Percentiles rank a stretch among this genome's conserved stretches.
These are phyloP conservation scores for Puccinia polysora DNA, from an alignment of 1,284 basidiomycete species.

Conservation along the genomic window DNA sequence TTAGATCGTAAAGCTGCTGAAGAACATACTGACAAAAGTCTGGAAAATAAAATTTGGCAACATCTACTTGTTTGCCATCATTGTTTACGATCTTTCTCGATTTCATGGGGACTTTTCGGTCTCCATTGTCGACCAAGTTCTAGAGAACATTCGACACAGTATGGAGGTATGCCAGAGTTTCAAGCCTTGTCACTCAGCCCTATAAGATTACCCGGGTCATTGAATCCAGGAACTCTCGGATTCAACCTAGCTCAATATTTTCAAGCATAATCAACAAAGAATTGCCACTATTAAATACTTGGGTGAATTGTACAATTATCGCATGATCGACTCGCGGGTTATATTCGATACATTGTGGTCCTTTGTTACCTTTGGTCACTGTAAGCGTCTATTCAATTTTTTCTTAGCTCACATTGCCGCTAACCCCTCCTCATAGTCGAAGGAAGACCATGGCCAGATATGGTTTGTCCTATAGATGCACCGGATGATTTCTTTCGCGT, in stretches of 20 bases:
- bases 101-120: slow-evolving; percentile 86
- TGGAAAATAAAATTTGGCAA: slow-evolving; percentile 94
- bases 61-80: slow-evolving; percentile 83
- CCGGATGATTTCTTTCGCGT: slow-evolving; percentile 95
- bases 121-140: slow-evolving; percentile 82
- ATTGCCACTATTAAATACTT: slow-evolving; percentile 87
- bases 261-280: slow-evolving; percentile 88
- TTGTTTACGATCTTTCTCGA: slow-evolving; percentile 85
- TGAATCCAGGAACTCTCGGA: neutral
- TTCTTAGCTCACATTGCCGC: neutral
- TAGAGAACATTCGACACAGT: slow-evolving; percentile 84
- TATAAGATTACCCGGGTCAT: neutral
- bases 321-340: slow-evolving; percentile 79
- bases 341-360: slow-evolving; percentile 94
- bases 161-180: slow-evolving; percentile 60
- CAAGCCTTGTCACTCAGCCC: neutral
- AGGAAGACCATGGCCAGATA: slow-evolving; percentile 77
- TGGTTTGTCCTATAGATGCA: slow-evolving; percentile 73
- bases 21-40: slow-evolving; percentile 85
- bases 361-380: slow-evolving; percentile 87
- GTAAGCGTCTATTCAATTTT: slow-evolving; percentile 9
- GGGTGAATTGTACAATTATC: slow-evolving; percentile 94
- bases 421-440: slow-evolving; percentile 58
- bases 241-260: slow-evolving; percentile 64
- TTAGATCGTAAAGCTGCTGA: slow-evolving; percentile 49